Percentiles rank a stretch among this genome's conserved stretches.
Conservation (phyloP, 371 early-diverging fungal species). For the Quaeritorhiza haematococci region DNA sequence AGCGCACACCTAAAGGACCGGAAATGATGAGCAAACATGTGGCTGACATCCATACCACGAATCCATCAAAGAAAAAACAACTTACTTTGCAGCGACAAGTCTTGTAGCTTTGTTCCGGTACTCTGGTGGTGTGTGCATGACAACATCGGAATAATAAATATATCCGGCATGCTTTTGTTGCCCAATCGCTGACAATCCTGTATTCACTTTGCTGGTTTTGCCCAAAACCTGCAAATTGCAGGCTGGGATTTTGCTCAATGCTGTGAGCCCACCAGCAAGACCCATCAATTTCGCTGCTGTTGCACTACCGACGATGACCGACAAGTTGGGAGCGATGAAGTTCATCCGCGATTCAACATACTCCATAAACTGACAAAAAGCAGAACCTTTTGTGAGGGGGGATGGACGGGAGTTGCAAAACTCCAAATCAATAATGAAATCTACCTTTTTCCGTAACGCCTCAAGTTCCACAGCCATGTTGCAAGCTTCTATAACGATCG, state of each 20-base stretch:
- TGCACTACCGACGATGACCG: conserved; percentile 78
- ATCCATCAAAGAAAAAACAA: not conserved
- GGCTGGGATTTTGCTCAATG: conserved; percentile 83
- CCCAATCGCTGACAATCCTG: conserved; percentile 73
- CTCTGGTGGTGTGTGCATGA: conserved; percentile 66
- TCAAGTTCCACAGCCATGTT: conserved; percentile 75
- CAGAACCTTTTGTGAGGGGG: no score
- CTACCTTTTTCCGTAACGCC: conserved; percentile 51
- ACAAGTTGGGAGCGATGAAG: conserved; percentile 90
- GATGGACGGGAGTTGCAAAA: no score
- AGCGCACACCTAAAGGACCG: conserved; percentile 40
- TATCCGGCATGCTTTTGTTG: conserved; percentile 75
- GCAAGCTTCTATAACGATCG: conserved; percentile 72
- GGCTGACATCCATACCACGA: not conserved
- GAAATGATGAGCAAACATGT: not conserved
- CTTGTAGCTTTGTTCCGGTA: conserved; percentile 70
- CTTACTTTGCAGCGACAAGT: conserved; percentile 77
- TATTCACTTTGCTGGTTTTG: conserved; percentile 45
- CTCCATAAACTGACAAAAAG: conserved; percentile 56
- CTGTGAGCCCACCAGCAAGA: conserved; percentile 84
- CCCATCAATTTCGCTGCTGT: conserved; percentile 89
- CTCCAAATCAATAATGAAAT: conserved; percentile 1
- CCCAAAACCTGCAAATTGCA: conserved; percentile 78
- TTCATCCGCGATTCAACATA: conserved; percentile 92
- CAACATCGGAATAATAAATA: conserved; percentile 70